Percentiles rank a stretch among this genome's conserved stretches.
Conservation (phyloP, 345 rosid genomes). For the Rhodamnia argentea region DNA sequence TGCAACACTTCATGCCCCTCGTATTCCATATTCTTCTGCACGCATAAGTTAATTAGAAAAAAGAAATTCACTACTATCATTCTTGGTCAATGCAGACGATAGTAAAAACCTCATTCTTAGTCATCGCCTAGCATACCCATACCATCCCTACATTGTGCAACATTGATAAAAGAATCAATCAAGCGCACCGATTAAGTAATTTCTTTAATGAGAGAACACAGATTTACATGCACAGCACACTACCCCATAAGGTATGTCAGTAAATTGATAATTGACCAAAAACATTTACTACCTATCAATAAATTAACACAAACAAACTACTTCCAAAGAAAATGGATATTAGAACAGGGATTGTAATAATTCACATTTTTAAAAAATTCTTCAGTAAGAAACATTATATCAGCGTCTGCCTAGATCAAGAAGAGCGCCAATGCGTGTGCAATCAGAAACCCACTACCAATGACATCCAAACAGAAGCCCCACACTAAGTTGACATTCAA, state of each 20-base stretch:
- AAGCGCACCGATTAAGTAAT: background rate
- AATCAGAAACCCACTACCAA: background rate
- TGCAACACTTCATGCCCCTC: slow-evolving; percentile 65
- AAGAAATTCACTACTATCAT: background rate
- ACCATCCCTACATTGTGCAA: background rate
- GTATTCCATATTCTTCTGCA: slow-evolving; percentile 48
- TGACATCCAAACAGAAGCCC: background rate
- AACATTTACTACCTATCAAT: background rate
- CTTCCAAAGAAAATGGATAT: background rate
- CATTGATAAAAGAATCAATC: background rate
- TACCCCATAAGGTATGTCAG: background rate
- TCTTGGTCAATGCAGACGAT: background rate
- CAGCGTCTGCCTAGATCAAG: background rate
- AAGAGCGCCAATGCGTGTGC: background rate
- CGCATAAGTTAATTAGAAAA: background rate
- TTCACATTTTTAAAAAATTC: background rate
- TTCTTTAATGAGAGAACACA: background rate
- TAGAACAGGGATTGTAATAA: background rate
- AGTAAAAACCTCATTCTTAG: background rate
- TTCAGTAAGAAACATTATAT: background rate
- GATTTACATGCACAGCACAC: background rate
- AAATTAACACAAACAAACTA: background rate
- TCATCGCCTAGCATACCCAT: background rate
- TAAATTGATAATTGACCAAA: background rate
- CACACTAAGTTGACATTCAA: background rate